A percentile compares a stretch with the other conserved stretches of the same genome.
Evolutionary conservation across 2,329 filamentous ascomycete species (phyloP).

Genomic region (Venturia effusa): DNA sequence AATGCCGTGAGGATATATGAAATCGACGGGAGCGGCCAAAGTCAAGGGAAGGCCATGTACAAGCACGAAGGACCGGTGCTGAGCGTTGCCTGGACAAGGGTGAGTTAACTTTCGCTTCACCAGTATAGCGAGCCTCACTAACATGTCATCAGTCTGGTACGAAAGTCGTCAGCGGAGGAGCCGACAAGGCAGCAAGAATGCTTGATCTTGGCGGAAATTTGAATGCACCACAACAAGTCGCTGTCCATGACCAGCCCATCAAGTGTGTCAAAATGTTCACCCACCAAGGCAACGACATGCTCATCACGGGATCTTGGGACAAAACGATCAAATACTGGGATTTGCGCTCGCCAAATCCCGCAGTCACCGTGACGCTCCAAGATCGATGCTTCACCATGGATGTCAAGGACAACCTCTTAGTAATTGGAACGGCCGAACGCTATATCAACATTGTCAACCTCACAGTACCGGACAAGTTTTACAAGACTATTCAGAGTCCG

Average conservation of each 20-base stretch:
- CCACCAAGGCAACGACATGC: slow-evolving; percentile 58
- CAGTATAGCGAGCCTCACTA: slow-evolving; percentile 3
- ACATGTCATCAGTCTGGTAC: slow-evolving; percentile 62
- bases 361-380: slow-evolving; percentile 55
- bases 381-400: slow-evolving; percentile 89
- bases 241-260: slow-evolving; percentile 76
- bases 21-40: slow-evolving; percentile 65
- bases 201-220: slow-evolving; percentile 54
- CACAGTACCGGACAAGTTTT: slow-evolving; percentile 69
- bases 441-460: slow-evolving; percentile 95
- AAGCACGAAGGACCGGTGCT: slow-evolving; percentile 80
- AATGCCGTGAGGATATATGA: slow-evolving; percentile 97
- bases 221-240: slow-evolving; percentile 49
- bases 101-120: slow-evolving; percentile 33
- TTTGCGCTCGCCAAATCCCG: slow-evolving; percentile 53
- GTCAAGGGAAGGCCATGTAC: slow-evolving; percentile 74
- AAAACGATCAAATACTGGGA: slow-evolving; percentile 90
- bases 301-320: slow-evolving; percentile 89
- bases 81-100: slow-evolving; percentile 78
- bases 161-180: slow-evolving; percentile 77
- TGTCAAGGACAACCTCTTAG: slow-evolving; percentile 75
- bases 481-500: slow-evolving; percentile 92
- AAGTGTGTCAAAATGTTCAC: slow-evolving; percentile 57
- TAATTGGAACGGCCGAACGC: slow-evolving; percentile 85
- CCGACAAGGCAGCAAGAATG: slow-evolving; percentile 82